Evolutionary conservation across 2,329 filamentous ascomycete species (phyloP).

Genomic region (Westerdykella aurantiaca): DNA sequence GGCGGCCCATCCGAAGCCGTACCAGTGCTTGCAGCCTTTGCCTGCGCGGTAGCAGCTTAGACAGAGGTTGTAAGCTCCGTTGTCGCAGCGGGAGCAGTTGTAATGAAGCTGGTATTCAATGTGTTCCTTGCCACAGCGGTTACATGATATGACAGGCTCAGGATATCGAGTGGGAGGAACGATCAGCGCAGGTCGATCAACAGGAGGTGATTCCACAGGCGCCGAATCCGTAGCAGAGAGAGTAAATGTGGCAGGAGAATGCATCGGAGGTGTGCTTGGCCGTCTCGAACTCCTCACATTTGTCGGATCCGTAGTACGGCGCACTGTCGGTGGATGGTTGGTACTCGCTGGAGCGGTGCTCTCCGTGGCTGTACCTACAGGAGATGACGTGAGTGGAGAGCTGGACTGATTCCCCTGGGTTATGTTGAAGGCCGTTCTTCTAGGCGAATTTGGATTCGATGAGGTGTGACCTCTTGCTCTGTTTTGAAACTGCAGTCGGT

Average conservation of each 20-base stretch:
- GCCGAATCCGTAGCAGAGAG: slow-evolving; percentile 29
- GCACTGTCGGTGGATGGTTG: background rate
- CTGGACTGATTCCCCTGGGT: slow-evolving; percentile 24
- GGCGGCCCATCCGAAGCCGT: slow-evolving; percentile 73
- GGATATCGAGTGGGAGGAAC: slow-evolving; percentile 43
- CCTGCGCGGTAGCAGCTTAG: slow-evolving; percentile 70
- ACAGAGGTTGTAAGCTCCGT: slow-evolving; percentile 73
- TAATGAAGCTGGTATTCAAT: slow-evolving; percentile 87
- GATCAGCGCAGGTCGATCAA: slow-evolving; percentile 8
- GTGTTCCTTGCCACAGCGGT: slow-evolving; percentile 61
- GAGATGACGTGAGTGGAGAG: slow-evolving; percentile 18
- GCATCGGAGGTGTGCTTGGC: slow-evolving; percentile 22
- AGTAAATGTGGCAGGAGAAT: slow-evolving; percentile 18
- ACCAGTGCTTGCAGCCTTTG: slow-evolving; percentile 79
- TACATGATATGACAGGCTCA: slow-evolving; percentile 71
- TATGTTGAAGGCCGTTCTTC: slow-evolving; percentile 21
- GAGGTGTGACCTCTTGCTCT: slow-evolving; percentile 20
- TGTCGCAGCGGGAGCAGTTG: slow-evolving; percentile 65
- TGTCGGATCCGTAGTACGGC: slow-evolving; percentile 25
- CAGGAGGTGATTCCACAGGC: slow-evolving; percentile 8
- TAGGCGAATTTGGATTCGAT: slow-evolving; percentile 27
- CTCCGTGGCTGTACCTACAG: slow-evolving; percentile 4
- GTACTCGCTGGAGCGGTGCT: background rate
- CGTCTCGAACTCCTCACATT: slow-evolving; percentile 15
- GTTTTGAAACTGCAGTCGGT: slow-evolving; percentile 29